Percentiles rank a stretch among this genome's conserved stretches.
phyloP scores from a whole-genome alignment of 2,329 filamentous ascomycete genomes.

The Microcyclosporella mali region DNA sequence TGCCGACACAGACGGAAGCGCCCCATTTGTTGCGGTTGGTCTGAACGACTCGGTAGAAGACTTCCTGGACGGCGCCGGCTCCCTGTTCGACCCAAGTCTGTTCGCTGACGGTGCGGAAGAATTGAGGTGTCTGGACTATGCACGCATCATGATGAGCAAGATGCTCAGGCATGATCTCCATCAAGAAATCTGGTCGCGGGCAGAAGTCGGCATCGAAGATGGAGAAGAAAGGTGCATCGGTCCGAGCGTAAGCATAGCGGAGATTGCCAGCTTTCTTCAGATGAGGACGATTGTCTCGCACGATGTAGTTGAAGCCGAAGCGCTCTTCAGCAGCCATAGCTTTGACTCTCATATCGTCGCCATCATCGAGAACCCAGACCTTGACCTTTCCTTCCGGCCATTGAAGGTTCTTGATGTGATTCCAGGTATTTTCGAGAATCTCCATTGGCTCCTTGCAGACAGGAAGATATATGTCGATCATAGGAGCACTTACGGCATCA shows the following conservation, averaged over 20 bases:
- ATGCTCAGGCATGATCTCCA: constrained; percentile 37
- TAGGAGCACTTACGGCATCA: constrained; percentile 32
- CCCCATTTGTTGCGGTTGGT: constrained; percentile 39
- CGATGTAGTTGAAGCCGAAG: constrained; percentile 38
- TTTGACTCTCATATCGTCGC: constrained; percentile 30
- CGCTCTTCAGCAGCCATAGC: constrained; percentile 23
- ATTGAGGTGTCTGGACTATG: constrained; percentile 40
- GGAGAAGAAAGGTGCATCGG: constrained; percentile 37
- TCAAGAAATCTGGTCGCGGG: constrained; percentile 37
- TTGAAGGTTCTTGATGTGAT: constrained; percentile 32
- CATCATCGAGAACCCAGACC: constrained; percentile 39
- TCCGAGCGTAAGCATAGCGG: constrained; percentile 37
- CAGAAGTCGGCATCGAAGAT: constrained; percentile 43
- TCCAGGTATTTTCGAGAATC: constrained; percentile 36
- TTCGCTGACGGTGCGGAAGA: constrained; percentile 35
- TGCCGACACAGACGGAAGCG: constrained; percentile 40
- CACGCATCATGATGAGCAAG: constrained; percentile 36
- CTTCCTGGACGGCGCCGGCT: constrained; percentile 38
- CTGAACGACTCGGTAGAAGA: constrained; percentile 42
- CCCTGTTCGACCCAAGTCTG: constrained; percentile 44
- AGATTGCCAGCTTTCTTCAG: constrained; percentile 42
- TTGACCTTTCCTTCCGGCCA: constrained; percentile 35
- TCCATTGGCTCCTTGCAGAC: constrained; percentile 41
- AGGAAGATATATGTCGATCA: constrained; percentile 39
- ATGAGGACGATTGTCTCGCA: constrained; percentile 38